Base-by-base conservation (phyloP, 2,329 filamentous ascomycete species). In the Grosmannia serpens region DNA sequence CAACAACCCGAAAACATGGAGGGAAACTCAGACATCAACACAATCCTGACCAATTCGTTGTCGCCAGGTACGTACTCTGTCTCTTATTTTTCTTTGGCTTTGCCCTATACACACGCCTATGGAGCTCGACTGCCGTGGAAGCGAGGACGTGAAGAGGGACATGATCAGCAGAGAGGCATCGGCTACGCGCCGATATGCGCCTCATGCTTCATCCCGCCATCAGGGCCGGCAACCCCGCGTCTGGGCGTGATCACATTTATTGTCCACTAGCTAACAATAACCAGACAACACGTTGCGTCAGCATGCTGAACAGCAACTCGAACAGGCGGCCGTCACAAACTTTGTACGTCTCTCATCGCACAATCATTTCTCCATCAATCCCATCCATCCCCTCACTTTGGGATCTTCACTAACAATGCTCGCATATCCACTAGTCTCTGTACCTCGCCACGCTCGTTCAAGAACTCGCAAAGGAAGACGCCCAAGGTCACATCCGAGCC, bases 41-140 rank as follows among this genome's bases (percentile, higher is more conserved):
- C 91, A 78, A 92, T 99, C 79, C 88, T 99, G 80, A 85, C 90
- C 77, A 92, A 91, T 80, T 97, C 94, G 74, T 85, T 97, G 77
- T 95, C 91, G 71, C 82, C 91, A 71, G 92, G 94, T 97, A 79
- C 74, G 87, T 75, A 65, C 46, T 55, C 53, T 47, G 4, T 50
- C 4, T 60, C 61, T 56, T 55, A 24, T 52, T 56, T 55, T 52
- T 55, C 53, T 58, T 52, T 57, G 55, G 31, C 33, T 15, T 51
- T 35, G 31, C 38, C 27, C 11, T 53, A 20, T 53, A 52, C 58
- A 58, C 26, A 47, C 53, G 61, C 47, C 44, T 61, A 27, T 27
- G 26, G 6, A 50, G 24, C 26, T 9, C 2, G 55, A 57, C 51
- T n/a, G 41, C 58, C 46, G 33, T 27, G n/a, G 35, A 24, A 35